These are phyloP conservation scores for Neurospora intermedia DNA, from an alignment of 495 filamentous ascomycete species.

Conservation along the genomic window DNA sequence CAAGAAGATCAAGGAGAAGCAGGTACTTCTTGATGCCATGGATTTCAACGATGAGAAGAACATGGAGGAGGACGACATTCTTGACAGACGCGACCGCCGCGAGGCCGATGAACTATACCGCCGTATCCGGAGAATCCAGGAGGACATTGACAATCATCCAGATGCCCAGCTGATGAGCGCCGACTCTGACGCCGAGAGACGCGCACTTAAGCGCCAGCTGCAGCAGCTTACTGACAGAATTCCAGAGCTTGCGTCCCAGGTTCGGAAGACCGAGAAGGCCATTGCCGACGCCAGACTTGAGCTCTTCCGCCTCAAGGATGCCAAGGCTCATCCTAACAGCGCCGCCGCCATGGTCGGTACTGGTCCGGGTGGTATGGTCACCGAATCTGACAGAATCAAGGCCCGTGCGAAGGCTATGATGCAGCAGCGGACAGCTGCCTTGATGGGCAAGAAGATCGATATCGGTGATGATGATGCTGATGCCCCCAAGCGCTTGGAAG, in stretches of 20 bases:
- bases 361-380: conserved; percentile 82
- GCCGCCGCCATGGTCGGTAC: conserved; percentile 82
- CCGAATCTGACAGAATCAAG: conserved; percentile 89
- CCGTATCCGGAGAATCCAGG: conserved; percentile 85
- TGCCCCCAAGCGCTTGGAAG: conserved; percentile 73
- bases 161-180: conserved; percentile 60
- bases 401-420: conserved; percentile 95
- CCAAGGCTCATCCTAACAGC: conserved; percentile 79
- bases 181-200: conserved; percentile 77
- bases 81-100: conserved; percentile 81
- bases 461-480: conserved; percentile 55
- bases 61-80: conserved; percentile 80
- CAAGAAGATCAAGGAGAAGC: conserved; percentile 92
- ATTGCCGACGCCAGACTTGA: conserved; percentile 92
- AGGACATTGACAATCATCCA: conserved; percentile 90
- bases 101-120: conserved; percentile 93
- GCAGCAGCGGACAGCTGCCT: conserved; percentile 89
- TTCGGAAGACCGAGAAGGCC: conserved; percentile 78
- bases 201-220: conserved; percentile 76
- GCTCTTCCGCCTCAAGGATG: conserved; percentile 85
- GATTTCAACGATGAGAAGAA: conserved; percentile 91
- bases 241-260: conserved; percentile 83
- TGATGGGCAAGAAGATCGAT: conserved; percentile 71
- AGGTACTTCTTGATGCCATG: conserved; percentile 91
- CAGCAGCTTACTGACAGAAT: conserved; percentile 82